phyloP scores from a whole-genome alignment of 2,329 filamentous ascomycete genomes.

The Ophiostoma piceae region DNA sequence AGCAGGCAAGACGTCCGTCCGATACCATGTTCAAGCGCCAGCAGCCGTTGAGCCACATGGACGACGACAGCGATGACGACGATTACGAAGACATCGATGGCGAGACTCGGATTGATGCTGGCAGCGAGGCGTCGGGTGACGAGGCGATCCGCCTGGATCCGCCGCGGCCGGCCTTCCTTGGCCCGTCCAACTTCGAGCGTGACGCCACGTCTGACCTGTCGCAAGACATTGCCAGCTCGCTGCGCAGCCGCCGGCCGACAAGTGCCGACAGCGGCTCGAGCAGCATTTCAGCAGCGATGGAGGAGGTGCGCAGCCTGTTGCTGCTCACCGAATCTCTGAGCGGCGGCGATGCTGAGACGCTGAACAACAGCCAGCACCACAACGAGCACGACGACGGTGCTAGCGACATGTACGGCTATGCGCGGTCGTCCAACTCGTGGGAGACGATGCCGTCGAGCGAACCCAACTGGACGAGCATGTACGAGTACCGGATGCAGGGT shows the following conservation, averaged over 20 bases:
- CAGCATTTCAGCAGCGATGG: conserved; percentile 27
- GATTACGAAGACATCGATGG: conserved; percentile 14
- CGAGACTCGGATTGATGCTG: neutral
- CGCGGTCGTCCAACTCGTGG: conserved; percentile 26
- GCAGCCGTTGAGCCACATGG: neutral
- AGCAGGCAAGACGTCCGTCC: neutral
- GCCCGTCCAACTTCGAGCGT: conserved; percentile 5
- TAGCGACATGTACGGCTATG: neutral
- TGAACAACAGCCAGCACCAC: neutral
- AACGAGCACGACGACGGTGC: neutral
- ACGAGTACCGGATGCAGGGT: conserved; percentile 13
- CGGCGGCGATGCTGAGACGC: neutral
- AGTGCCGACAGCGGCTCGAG: conserved; percentile 21
- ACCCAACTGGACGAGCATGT: conserved; percentile 28
- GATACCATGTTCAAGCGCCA: neutral
- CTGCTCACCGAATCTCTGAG: conserved; percentile 20
- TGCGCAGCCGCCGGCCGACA: conserved; percentile 17
- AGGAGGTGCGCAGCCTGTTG: conserved; percentile 26
- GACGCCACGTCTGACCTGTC: conserved; percentile 20
- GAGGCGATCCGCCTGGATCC: conserved; percentile 24
- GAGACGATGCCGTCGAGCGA: conserved; percentile 26
- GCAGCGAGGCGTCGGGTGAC: conserved; percentile 3
- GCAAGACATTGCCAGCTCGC: conserved; percentile 26
- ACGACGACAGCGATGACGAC: conserved; percentile 8
- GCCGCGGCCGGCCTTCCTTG: conserved; percentile 22